Base-by-base conservation (phyloP, 2,329 filamentous ascomycete species). In the Fusarium nematophilum region DNA sequence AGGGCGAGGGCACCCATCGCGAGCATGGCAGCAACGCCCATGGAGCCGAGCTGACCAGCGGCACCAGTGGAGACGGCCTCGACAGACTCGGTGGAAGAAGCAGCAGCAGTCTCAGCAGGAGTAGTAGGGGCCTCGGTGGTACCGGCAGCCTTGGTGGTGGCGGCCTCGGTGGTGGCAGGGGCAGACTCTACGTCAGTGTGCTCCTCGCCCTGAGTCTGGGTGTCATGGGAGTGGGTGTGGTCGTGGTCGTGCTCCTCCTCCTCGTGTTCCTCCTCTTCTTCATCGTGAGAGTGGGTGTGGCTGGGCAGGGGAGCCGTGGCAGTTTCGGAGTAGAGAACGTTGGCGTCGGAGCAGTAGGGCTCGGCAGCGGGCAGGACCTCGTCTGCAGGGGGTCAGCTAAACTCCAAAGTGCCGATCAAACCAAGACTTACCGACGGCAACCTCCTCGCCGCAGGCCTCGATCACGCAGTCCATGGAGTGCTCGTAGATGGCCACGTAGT, bases 401-500 rank as follows among this genome's bases (percentile, higher is more conserved):
- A 21, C 6, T 4, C 6, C 21, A 21, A 21, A 6, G 21, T 21
- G 6, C 21, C 21, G 4, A 6, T n/a, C n/a, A n/a, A n/a, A n/a
- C n/a, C 9, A 37, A 5, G 15, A 37, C 34, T n/a, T 37, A 37
- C 34, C 34, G 6, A 37, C 17, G 25, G 31, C 44, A n/a, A 36
- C 30, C 6, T 47, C 44, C 18, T 47, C 44, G 9, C 44, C 44
- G 8, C 44, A 47, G 21, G 44, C 44, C 5, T 47, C 44, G 13
- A 47, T 47, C 14, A 47, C 15, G 18, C 44, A 47, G 31, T 47
- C 30, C 33, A 47, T 37, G 30, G 31, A 14, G 30, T 47, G 23
- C 25, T 47, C 44, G 44, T 47, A 47, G 44, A 47, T 37, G 21
- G 44, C 44, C 21, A 9, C 21, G 31, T 47, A 47, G 44, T 47